Evolutionary conservation across 352 stramenopile genomes (phyloP).

Genomic region (Pythium biforme): DNA sequence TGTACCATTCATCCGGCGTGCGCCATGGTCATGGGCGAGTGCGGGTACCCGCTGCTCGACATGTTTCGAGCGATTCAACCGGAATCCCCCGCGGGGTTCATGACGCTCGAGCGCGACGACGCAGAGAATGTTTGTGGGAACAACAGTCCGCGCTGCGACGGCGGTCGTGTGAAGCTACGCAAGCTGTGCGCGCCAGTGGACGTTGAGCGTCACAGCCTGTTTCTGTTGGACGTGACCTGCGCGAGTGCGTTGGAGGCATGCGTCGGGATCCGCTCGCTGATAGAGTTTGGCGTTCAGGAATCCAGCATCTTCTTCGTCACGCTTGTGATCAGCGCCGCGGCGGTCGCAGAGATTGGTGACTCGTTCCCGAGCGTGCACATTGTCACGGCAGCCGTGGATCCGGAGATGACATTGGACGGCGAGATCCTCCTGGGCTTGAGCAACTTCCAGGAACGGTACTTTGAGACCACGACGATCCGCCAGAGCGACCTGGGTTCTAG

Average conservation of each 20-base stretch:
- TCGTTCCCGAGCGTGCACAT: constrained; percentile 26
- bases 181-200: constrained; percentile 27
- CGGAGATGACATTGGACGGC: constrained; percentile 21
- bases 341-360: constrained; percentile 24
- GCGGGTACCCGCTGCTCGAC: constrained; percentile 28
- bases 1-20: neutral
- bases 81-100: constrained; percentile 23
- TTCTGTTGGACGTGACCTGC: constrained; percentile 33
- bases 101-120: constrained; percentile 23
- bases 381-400: constrained; percentile 33
- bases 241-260: constrained; percentile 11
- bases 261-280: constrained; percentile 32
- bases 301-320: constrained; percentile 31
- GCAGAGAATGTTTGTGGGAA: neutral
- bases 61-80: constrained; percentile 28
- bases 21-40: constrained; percentile 24
- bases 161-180: neutral
- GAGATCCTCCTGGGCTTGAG: constrained; percentile 30
- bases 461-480: constrained; percentile 21
- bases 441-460: constrained; percentile 41
- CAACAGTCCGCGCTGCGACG: neutral
- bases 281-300: constrained; percentile 32
- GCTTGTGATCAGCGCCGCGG: constrained; percentile 28
- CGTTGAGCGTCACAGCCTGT: constrained; percentile 19
- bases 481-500: constrained; percentile 10